A percentile compares a stretch with the other conserved stretches of the same genome.
These are phyloP conservation scores for Eucalyptus marginata DNA, from an alignment of 345 rosid genomes.

Conservation along the genomic window DNA sequence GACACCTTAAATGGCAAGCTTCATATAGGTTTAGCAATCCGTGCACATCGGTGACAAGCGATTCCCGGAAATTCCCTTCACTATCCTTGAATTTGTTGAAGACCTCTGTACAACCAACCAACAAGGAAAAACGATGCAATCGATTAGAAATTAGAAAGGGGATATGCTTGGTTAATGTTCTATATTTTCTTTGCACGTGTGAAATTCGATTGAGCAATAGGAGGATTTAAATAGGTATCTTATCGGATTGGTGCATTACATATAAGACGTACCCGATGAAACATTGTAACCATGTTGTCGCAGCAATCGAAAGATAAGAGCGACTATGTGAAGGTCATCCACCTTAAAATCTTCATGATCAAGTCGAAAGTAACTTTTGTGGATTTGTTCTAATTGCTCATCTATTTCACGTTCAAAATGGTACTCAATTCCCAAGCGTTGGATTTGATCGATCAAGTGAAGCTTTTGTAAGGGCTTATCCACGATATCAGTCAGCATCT, in stretches of 20 bases:
- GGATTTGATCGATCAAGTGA: conserved; percentile 14
- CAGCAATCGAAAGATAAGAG: background rate
- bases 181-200: background rate
- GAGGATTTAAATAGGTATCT: background rate
- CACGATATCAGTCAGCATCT: background rate
- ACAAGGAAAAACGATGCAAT: background rate
- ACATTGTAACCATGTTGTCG: background rate
- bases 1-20: background rate
- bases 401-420: conserved; percentile 20
- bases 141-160: background rate
- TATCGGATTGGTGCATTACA: background rate
- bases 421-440: conserved; percentile 30
- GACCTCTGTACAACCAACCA: background rate
- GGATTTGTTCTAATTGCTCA: background rate
- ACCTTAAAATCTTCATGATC: background rate
- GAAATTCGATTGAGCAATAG: background rate
- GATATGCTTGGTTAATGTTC: background rate
- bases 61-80: background rate
- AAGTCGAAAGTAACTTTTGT: background rate
- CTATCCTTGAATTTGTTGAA: background rate
- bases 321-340: background rate
- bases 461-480: background rate
- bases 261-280: background rate
- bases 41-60: background rate
- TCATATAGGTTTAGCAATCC: background rate